These are phyloP conservation scores for Penicillium pulvis DNA, from an alignment of 495 filamentous ascomycete genomes.

Conservation along the genomic window DNA sequence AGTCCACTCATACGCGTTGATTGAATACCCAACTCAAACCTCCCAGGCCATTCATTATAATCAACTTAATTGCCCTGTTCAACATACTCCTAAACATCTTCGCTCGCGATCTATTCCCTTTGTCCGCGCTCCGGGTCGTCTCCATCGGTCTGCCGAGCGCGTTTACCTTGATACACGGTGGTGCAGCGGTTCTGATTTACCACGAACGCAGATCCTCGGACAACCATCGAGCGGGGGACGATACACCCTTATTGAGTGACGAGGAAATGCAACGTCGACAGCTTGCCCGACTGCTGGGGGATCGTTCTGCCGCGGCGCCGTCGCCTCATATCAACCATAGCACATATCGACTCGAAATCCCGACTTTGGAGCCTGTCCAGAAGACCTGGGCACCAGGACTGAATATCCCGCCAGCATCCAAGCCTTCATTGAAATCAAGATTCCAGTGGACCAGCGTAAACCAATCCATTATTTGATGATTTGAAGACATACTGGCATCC, in stretches of 20 bases:
- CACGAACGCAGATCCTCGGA: slow-evolving; percentile 15
- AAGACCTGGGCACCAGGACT: slow-evolving; percentile 10
- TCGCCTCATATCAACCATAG: slow-evolving; percentile 28
- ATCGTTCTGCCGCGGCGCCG: slow-evolving; percentile 20
- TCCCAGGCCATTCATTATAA: slow-evolving; percentile 30
- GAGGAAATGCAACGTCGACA: slow-evolving; percentile 44
- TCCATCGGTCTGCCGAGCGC: slow-evolving; percentile 29
- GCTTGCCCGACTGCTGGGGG: slow-evolving; percentile 33
- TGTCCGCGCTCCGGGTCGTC: slow-evolving; percentile 25
- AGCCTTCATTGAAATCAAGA: not conserved
- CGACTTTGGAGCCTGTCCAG: slow-evolving; percentile 16
- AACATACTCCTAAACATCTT: slow-evolving; percentile 38
- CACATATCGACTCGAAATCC: slow-evolving; percentile 39
- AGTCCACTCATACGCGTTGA: not conserved
- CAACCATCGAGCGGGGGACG: slow-evolving; percentile 13
- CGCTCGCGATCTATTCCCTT: slow-evolving; percentile 28
- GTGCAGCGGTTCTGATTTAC: slow-evolving; percentile 30
- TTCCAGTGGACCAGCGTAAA: not conserved
- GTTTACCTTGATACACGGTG: slow-evolving; percentile 29
- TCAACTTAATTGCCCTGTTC: slow-evolving; percentile 35
- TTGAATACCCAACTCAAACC: not conserved
- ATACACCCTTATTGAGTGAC: slow-evolving; percentile 32
- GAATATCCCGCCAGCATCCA: not conserved
- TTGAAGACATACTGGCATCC: not conserved
- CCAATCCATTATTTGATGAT: not conserved